Percentiles rank a stretch among this genome's conserved stretches.
phyloP scores from a whole-genome alignment of 805 yeast species.

The Ogataea populi-albae region DNA sequence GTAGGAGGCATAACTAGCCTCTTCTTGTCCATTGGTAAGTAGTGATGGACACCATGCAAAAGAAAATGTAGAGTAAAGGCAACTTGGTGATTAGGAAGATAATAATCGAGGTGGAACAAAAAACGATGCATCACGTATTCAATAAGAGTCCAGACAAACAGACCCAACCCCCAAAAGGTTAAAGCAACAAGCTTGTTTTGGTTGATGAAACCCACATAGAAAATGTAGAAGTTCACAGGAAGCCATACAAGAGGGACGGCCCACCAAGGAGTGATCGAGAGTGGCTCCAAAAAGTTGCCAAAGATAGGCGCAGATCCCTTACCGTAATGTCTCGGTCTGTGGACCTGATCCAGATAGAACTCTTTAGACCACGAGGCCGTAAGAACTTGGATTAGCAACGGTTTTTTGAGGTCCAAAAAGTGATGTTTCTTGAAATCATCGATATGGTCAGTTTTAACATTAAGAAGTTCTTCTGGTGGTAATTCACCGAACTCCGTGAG shows the following conservation, averaged over 20 bases:
- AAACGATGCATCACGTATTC: constrained; percentile 90
- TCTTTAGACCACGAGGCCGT: constrained; percentile 76
- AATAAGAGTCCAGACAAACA: constrained; percentile 87
- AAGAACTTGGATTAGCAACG: constrained; percentile 78
- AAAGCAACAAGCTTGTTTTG: constrained; percentile 46
- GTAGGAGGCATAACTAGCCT: constrained; percentile 98
- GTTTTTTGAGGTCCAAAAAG: constrained; percentile 81
- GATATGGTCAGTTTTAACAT: constrained; percentile 73
- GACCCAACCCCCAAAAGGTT: constrained; percentile 70
- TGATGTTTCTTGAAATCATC: constrained; percentile 73
- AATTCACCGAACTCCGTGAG: constrained; percentile 58
- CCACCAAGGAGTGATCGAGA: constrained; percentile 92
- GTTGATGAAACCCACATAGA: constrained; percentile 54
- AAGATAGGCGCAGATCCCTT: constrained; percentile 94
- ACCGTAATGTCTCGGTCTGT: constrained; percentile 97
- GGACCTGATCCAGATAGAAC: constrained; percentile 93
- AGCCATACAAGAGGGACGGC: constrained; percentile 86
- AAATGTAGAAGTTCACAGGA: constrained; percentile 68
- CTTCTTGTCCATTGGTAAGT: constrained; percentile 91
- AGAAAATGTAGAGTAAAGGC: constrained; percentile 83
- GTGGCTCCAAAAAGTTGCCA: constrained; percentile 91
- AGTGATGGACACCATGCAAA: constrained; percentile 95
- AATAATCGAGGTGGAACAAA: constrained; percentile 85
- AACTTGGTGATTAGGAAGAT: constrained; percentile 74
- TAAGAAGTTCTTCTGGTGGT: constrained; percentile 70